phyloP scores from a whole-genome alignment of 108 stramenopile species.

The Cyclotella atomus region DNA sequence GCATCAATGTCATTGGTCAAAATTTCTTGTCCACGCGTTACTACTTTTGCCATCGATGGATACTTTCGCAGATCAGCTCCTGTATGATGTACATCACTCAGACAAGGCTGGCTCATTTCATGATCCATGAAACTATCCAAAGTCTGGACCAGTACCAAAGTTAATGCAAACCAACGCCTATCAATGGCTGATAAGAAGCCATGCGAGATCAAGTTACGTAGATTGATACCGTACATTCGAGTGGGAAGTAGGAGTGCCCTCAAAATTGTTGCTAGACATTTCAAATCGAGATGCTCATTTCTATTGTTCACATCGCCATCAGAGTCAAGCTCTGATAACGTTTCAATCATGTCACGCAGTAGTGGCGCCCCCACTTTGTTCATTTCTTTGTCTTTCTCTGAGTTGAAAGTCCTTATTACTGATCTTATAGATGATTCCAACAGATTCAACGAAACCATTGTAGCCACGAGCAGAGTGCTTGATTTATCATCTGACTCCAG shows the following conservation, averaged over 20 bases:
- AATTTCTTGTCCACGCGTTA: constrained; percentile 7
- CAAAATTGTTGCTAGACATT: constrained; percentile 28
- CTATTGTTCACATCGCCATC: background rate
- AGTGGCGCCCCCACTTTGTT: constrained; percentile 31
- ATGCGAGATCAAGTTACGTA: constrained; percentile 76
- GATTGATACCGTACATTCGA: constrained; percentile 56
- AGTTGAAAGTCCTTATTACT: background rate
- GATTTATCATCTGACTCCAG: constrained; percentile 4
- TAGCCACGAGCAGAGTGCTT: constrained; percentile 17
- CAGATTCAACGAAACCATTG: constrained; percentile 53
- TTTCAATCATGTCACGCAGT: constrained; percentile 32
- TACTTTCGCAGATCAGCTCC: constrained; percentile 13
- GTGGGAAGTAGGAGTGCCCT: constrained; percentile 54
- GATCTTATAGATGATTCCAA: constrained; percentile 63
- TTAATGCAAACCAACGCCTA: constrained; percentile 62
- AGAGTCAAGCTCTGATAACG: background rate
- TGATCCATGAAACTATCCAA: constrained; percentile 2
- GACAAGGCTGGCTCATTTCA: background rate
- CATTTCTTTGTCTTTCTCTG: background rate
- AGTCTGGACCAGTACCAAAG: constrained; percentile 47
- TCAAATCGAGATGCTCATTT: background rate
- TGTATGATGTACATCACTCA: background rate
- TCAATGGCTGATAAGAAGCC: constrained; percentile 65
- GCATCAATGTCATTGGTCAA: background rate
- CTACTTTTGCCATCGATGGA: constrained; percentile 11